Percentiles rank a stretch among this genome's conserved stretches.
Conservation (phyloP, 2,329 filamentous ascomycete genomes). For the Fusarium citri region DNA sequence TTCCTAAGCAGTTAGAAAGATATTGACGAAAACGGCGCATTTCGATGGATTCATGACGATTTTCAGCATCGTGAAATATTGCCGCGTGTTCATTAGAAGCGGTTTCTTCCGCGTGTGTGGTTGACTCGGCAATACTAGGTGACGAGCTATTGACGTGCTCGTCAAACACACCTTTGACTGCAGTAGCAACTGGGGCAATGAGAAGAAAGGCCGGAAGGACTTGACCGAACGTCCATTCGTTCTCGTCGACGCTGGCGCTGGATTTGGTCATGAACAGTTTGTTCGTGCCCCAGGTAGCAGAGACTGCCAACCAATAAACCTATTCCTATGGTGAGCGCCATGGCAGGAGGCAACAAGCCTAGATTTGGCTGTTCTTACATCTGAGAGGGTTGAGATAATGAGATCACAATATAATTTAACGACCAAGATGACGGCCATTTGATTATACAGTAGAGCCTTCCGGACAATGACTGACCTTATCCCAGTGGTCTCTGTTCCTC, state of each 20-base stretch:
- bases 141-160: fast-evolving
- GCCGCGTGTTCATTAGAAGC: no score
- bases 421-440: no score
- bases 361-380: not conserved
- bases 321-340: not conserved
- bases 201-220: not conserved
- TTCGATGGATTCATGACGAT: not conserved
- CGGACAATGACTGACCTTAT: not conserved
- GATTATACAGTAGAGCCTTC: not conserved
- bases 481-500: not conserved
- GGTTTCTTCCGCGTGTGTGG: no score
- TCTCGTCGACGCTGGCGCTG: not conserved
- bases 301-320: not conserved
- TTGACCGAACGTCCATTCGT: not conserved
- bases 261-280: not conserved
- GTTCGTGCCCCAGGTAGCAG: fast-evolving
- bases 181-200: not conserved
- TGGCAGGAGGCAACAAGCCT: no score
- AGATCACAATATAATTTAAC: not conserved
- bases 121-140: fast-evolving
- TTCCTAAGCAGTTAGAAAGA: not conserved
- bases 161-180: not conserved
- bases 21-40: not conserved
- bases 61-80: no score
- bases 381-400: not conserved